These are phyloP conservation scores for Plantago coronopus DNA, from an alignment of 305 asterid species.

Conservation along the genomic window DNA sequence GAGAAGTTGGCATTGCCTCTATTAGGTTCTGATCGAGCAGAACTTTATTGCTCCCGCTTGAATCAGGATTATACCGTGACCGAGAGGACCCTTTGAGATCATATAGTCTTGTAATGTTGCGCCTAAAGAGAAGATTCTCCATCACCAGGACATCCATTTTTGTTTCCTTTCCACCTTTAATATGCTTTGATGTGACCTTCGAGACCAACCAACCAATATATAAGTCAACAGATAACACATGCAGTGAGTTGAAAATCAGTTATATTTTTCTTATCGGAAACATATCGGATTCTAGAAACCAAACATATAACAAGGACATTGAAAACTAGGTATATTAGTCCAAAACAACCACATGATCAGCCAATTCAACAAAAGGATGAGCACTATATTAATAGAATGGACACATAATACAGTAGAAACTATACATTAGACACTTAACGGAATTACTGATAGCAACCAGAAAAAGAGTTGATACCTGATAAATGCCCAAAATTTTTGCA, in stretches of 20 bases:
- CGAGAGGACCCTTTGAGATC: constrained; percentile 92
- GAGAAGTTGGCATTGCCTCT: constrained; percentile 90
- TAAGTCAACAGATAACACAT: constrained; percentile 15
- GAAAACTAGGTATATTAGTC: not conserved
- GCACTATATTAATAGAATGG: not conserved
- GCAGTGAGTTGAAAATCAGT: constrained; percentile 9
- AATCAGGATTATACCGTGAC: constrained; percentile 82
- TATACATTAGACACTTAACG: no score
- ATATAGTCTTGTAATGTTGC: constrained; percentile 58
- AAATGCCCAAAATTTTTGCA: constrained; percentile 85
- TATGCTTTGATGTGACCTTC: constrained; percentile 68
- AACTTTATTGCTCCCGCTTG: constrained; percentile 86
- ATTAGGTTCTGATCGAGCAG: constrained; percentile 82
- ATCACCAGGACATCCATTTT: constrained; percentile 86
- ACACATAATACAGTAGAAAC: constrained; percentile 7
- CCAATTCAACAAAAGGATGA: constrained; percentile 11
- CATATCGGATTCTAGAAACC: no score
- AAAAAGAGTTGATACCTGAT: constrained; percentile 58
- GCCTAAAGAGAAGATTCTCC: constrained; percentile 84
- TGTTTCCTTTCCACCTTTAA: constrained; percentile 76
- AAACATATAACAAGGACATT: not conserved
- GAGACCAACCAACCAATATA: constrained; percentile 22
- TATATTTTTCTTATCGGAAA: no score
- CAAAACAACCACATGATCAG: not conserved
- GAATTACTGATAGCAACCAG: constrained; percentile 13